Base-by-base conservation (phyloP, 2,329 filamentous ascomycete species). In the Colletotrichum brevisporum region DNA sequence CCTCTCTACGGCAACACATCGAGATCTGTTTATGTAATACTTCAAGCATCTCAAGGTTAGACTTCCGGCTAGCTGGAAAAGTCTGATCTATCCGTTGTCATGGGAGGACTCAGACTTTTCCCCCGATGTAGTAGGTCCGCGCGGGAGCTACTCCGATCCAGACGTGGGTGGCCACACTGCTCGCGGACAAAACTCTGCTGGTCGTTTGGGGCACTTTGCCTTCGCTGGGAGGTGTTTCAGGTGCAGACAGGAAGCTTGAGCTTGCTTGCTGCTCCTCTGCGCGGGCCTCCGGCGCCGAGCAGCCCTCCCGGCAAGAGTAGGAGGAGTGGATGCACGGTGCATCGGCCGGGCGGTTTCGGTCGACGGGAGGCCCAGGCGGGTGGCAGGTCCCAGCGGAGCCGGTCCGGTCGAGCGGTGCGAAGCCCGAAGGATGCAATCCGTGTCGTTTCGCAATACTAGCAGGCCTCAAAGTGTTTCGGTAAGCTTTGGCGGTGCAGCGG, bases 161-260 rank as follows among this genome's bases (percentile, higher is more conserved):
- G 5, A 24, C 21, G 21, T 24, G 21, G 8, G 10, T 8, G 31
- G 10, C 31, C 16, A 21, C 24, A 18, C 41, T 51, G 48, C 16
- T 5, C 5, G 43, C 15, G 24, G 53, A 10, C 31, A 43, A 64
- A 58, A 54, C 48, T 53, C n/a, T 36, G 48, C 26, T 57, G 31
- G 12, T 55, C 47, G 21, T 24, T 18, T 13, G 15, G 15, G 15
- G 43, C 41, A 50, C 26, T 12, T 55, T 57, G 16, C 61, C 26
- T 59, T 51, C 16, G 24, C 55, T 15, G 41, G 51, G 61, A 16
- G 43, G n/a, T 24, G 61, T 69, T 60, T 69, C 66, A 66, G 54
- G 26, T 65, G 61, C 41, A 60, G n/a, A 41, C 21, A n/a, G 10
- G 54, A 66, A 66, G 66, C 55, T 69, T 59, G 61, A 69, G 61